A percentile compares a stretch with the other conserved stretches of the same genome.
Evolutionary conservation across 257 asterid genomes (phyloP).

Genomic region (Lavandula angustifolia): DNA sequence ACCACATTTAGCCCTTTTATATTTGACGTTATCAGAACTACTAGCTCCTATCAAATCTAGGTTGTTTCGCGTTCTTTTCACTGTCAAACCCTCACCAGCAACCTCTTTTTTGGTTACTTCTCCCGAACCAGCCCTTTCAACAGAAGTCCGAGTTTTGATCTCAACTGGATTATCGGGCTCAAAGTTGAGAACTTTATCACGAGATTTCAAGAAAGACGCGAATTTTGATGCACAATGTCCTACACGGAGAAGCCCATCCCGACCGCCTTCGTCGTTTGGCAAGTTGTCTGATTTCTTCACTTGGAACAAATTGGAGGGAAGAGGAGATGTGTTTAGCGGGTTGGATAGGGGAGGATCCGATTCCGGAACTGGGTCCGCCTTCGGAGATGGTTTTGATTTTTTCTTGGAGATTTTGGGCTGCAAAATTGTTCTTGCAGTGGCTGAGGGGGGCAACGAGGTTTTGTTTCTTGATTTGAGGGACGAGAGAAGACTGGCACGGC

Average conservation of each 20-base stretch:
- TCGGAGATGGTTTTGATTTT: constrained; percentile 33
- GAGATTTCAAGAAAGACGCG: constrained; percentile 50
- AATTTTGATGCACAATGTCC: constrained; percentile 50
- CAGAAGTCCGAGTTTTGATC: constrained; percentile 27
- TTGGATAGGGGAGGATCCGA: constrained; percentile 7
- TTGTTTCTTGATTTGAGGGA: constrained; percentile 45
- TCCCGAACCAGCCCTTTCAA: constrained; percentile 25
- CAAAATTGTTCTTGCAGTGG: constrained; percentile 60
- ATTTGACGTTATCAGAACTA: constrained; percentile 32
- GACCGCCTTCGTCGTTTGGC: constrained; percentile 27
- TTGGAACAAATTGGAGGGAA: constrained; percentile 48
- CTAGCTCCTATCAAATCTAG: constrained; percentile 55
- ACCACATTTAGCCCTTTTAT: constrained; percentile 52
- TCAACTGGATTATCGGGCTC: constrained; percentile 49
- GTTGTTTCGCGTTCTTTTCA: constrained; percentile 42
- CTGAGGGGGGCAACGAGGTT: constrained; percentile 40
- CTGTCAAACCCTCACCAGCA: constrained; percentile 20
- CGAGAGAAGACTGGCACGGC: constrained; percentile 35
- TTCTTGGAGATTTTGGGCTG: constrained; percentile 55
- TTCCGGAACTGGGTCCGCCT: constrained; percentile 1
- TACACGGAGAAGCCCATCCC: constrained; percentile 46
- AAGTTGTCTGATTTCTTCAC: constrained; percentile 32
- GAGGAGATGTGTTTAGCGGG: constrained; percentile 32
- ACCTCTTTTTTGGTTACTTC: constrained; percentile 28
- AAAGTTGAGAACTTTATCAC: constrained; percentile 47